Evolutionary conservation across 441 rosid genomes (phyloP), one percentile per base, ranked within the genome.

Genomic region (Pelargonium fulgidum): DNA sequence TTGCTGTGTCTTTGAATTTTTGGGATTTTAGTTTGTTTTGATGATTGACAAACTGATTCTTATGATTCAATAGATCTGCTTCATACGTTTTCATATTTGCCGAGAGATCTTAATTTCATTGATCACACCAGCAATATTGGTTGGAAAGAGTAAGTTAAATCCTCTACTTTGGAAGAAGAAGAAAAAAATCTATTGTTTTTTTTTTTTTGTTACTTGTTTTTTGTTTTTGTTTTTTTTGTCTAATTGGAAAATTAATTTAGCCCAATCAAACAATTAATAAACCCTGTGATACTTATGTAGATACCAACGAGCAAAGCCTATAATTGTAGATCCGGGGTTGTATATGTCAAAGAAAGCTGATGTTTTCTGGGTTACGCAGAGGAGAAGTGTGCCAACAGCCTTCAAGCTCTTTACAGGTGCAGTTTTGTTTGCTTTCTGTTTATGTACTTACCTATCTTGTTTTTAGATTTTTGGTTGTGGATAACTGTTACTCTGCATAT

Each of bases 331-430:
- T 77, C 98, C 98, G 9, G 98, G 94, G 67, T 82, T 93, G 26
- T 91, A 93, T 87, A 76, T 87, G 42, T 89, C 96, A 2, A 89
- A 86, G 78, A 93, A 90, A 81, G 84, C 94, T n/a, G 93, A 93
- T 72, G 70, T 93, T 75, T 87, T 87, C 78, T 81, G 80, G 83
- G 89, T 93, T 63, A 83, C 89, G 74, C 97, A 92, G 73, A 86
- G 92, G 2, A 81, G 97, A 71, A 82, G 96, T 42, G 82, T 90
- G 76, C 97, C 98, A 9, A 82, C 90, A 8, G 81, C 98, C 52
- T 93, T 89, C 83, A 90, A 87, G 87, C 77, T 93, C 73, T 92
- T 82, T 77, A 88, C 97, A 16, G 97, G 96, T 91, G 69, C 20
- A 7, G 41, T 36, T 42, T 14, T 14, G 14, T 63, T 63, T 33